phyloP scores from a whole-genome alignment of 306 rosid genomes.

The Senna tora region DNA sequence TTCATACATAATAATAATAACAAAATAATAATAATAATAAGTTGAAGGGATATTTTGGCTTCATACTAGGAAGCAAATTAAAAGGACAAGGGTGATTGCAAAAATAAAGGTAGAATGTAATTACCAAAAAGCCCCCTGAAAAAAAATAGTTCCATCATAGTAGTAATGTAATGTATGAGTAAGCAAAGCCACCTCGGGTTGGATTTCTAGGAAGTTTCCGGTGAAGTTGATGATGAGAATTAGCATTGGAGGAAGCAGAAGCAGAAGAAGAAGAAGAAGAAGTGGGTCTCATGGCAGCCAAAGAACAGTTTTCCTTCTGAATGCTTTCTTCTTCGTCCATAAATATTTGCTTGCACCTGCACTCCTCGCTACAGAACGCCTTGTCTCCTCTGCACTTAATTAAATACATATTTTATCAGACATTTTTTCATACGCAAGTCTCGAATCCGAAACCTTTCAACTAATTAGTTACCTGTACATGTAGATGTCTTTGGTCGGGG shows the following conservation, averaged over 20 bases:
- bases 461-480: conserved; percentile 77
- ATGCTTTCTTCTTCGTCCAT: conserved; percentile 84
- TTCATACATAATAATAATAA: no score
- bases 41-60: conserved; percentile 57
- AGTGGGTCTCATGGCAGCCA: conserved; percentile 51
- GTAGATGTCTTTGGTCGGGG: conserved; percentile 84
- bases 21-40: conserved; percentile 5
- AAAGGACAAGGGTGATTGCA: conserved; percentile 55
- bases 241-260: conserved; percentile 49
- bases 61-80: conserved; percentile 58
- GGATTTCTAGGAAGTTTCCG: conserved; percentile 51
- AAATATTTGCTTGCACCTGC: conserved; percentile 83
- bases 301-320: conserved; percentile 53
- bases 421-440: no score
- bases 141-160: neutral
- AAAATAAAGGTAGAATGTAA: conserved; percentile 44
- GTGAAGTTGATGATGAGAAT: conserved; percentile 25
- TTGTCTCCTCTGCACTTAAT: conserved; percentile 70
- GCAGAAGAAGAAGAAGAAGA: conserved; percentile 26
- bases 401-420: no score
- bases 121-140: neutral
- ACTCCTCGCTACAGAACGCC: conserved; percentile 90
- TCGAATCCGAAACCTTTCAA: no score
- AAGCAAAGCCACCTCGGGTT: conserved; percentile 51
- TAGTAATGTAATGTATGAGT: conserved; percentile 33